Base-by-base conservation (phyloP, 2,329 filamentous ascomycete genomes). In the Fusarium brachygibbosum region DNA sequence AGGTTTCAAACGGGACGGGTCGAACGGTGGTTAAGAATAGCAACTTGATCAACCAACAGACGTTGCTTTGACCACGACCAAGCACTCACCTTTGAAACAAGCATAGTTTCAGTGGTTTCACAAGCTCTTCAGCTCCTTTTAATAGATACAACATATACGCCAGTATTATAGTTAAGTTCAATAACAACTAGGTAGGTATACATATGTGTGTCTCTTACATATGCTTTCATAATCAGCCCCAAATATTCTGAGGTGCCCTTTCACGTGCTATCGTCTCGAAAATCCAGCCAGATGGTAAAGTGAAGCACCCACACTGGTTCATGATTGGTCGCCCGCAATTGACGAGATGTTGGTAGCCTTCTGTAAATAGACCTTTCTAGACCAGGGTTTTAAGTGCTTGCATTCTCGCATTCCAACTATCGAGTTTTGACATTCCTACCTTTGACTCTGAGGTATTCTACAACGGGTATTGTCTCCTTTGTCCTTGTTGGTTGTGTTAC, bases 331-430 rank as follows among this genome's bases (percentile, higher is more conserved):
- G 32, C 52, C 55, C 37, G n/a, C 19, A 38, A 58, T 62, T 44
- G 35, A 54, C 52, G 34, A 41, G 62, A 56, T 50, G 62, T 49
- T 40, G 37, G 35, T 35, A 38, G 50, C 55, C 37, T 60, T n/a
- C 57, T 48, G 59, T 44, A 69, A 71, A 69, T 69, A 68, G 57
- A 51, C 63, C 54, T 54, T 37, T 50, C 46, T 41, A 12, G 71
- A 74, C 71, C 67, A 29, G 71, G 71, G 71, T 56, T 74, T 73
- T 71, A 73, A 73, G 71, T 73, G 71, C 71, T 74, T 73, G 71
- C 71, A 73, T 72, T 42, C 45, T 54, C 21, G 9, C 45, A 57
- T 57, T 51, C 31, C 40, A 41, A 16, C 34, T 25, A 9, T 19
- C 42, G 35, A 67, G 37, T 31, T 19, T 12, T n/a, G 53, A 58